phyloP scores from a whole-genome alignment of 2,329 filamentous ascomycete species.

The Drechslerella coelobrocha region DNA sequence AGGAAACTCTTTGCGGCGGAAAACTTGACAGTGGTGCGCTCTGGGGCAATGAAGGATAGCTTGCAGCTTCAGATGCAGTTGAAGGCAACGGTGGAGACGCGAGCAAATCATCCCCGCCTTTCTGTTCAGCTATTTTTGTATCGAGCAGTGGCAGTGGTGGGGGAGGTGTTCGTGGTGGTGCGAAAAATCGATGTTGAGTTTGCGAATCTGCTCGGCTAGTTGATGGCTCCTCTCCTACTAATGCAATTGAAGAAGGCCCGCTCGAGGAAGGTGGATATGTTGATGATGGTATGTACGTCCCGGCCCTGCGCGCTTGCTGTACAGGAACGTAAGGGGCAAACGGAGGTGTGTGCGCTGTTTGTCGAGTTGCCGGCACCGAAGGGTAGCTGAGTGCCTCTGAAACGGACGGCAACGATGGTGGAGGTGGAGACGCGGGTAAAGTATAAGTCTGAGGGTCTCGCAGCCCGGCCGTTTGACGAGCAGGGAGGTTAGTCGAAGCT shows the following conservation, averaged over 20 bases:
- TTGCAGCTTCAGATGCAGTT: conserved; percentile 23
- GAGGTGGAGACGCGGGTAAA: conserved; percentile 36
- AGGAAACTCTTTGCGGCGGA: conserved; percentile 9
- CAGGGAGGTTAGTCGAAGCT: background rate
- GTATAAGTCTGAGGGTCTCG: conserved; percentile 20
- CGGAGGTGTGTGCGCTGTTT: conserved; percentile 9
- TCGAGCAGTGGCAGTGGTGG: background rate
- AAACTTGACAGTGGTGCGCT: conserved; percentile 24
- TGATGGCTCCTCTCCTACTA: background rate
- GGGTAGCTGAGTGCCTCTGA: conserved; percentile 36
- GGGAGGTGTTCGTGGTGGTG: background rate
- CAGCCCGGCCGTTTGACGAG: background rate
- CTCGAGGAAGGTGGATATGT: conserved; percentile 7
- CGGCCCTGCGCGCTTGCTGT: background rate
- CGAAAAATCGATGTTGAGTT: background rate
- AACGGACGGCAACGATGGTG: conserved; percentile 31
- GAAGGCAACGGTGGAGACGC: conserved; percentile 21
- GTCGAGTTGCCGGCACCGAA: conserved; percentile 21
- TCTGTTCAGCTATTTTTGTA: background rate
- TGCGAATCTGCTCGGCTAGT: background rate
- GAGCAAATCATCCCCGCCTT: conserved; percentile 7
- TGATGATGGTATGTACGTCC: conserved; percentile 18
- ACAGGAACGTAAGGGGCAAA: conserved; percentile 9
- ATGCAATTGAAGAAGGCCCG: background rate
- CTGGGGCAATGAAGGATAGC: conserved; percentile 32